Percentiles rank a stretch among this genome's conserved stretches.
phyloP scores from a whole-genome alignment of 768 basidiomycete genomes.

The Boletales sp. region DNA sequence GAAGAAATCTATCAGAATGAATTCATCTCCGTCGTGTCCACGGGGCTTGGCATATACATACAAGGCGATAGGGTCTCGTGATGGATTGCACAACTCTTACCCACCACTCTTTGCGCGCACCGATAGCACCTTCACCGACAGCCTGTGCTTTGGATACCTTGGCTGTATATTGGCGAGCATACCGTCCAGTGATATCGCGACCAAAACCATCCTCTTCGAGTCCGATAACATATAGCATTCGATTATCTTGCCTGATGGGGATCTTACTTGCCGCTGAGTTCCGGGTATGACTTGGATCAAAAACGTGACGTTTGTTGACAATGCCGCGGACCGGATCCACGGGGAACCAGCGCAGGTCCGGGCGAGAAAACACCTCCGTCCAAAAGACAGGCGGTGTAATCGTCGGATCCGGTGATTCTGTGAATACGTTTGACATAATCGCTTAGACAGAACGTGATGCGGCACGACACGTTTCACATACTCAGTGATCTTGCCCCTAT shows the following conservation, averaged over 20 bases:
- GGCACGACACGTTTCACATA: constrained; percentile 12
- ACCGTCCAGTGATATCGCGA: constrained; percentile 87
- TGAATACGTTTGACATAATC: constrained; percentile 19
- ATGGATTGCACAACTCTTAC: constrained; percentile 58
- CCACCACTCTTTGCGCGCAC: constrained; percentile 87
- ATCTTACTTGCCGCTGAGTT: constrained; percentile 14
- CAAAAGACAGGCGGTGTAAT: constrained; percentile 85
- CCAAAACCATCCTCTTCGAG: constrained; percentile 94
- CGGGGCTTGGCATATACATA: constrained; percentile 35
- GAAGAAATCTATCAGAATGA: constrained; percentile 6
- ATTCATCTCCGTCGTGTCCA: constrained; percentile 17
- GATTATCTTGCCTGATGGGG: constrained; percentile 53
- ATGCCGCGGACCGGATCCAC: constrained; percentile 83
- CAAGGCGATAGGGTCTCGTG: constrained; percentile 77
- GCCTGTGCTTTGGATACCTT: constrained; percentile 81
- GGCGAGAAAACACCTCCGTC: constrained; percentile 94
- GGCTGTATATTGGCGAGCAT: constrained; percentile 76
- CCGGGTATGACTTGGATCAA: constrained; percentile 58
- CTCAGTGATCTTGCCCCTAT: constrained; percentile 14
- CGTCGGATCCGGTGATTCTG: constrained; percentile 45
- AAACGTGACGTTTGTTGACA: constrained; percentile 76
- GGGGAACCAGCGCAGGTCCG: constrained; percentile 88
- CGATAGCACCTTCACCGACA: constrained; percentile 42
- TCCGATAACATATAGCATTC: constrained; percentile 90
- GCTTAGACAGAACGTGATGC: constrained; percentile 14